Evolutionary conservation across 495 filamentous ascomycete species (phyloP), one percentile per base, ranked within the genome.

Genomic region (Lineolata rhizophorae): DNA sequence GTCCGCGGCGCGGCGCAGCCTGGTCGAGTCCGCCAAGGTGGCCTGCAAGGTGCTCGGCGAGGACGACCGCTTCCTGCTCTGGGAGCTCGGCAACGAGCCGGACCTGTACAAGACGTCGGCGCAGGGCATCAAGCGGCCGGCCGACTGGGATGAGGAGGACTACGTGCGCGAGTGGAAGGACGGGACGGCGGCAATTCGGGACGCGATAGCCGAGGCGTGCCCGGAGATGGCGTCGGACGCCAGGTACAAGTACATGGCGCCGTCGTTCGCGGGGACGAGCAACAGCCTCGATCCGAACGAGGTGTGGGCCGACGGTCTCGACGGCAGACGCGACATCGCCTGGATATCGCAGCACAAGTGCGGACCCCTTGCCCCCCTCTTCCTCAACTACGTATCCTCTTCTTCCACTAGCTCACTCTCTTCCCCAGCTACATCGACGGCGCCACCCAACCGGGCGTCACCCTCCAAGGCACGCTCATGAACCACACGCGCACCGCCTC

Each of bases 141-240:
- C 57, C 0, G 46, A 38, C 30, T 78, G 67, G 61, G 57, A 51
- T 22, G 72, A 75, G 42, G 43, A 44, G 25, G 52, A 57, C 18
- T 76, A 68, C 43, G 65, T 73, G 1, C 27, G 42, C n/a, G 58
- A 78, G 41, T 78, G 71, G 71, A 45, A 65, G 5, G 56, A 61
- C 31, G 65, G 60, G 30, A 68, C 62, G 0, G 35, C 54, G 11
- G 48, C 48, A 0, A n/a, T n/a, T n/a, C n/a, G n/a, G n/a, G n/a
- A n/a, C n/a, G n/a, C n/a, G n/a, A n/a, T n/a, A n/a, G 31, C 45
- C 15, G 43, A 60, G 30, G 37, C 50, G 8, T 75, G 70, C 39
- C 64, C 70, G 0, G 58, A 62, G 1, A 46, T 71, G 36, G 39
- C 52, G 0, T 44, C 49, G 9, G 47, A 51, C 5, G 24, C 32